phyloP scores from a whole-genome alignment of 2,329 filamentous ascomycete genomes.

The Colletotrichum endophyticum region DNA sequence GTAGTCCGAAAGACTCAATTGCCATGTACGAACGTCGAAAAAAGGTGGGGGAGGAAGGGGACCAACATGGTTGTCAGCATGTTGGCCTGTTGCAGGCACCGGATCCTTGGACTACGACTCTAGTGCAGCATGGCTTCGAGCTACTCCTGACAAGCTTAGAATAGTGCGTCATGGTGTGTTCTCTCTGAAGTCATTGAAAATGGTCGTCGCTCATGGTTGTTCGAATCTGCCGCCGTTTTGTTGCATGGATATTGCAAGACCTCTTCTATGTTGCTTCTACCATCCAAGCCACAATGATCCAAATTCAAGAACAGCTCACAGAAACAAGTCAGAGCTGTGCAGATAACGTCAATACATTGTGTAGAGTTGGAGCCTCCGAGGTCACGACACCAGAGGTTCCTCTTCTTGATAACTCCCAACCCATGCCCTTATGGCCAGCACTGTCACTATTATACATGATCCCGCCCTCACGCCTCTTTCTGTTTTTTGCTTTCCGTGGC shows the following conservation, averaged over 20 bases:
- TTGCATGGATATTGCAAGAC: neutral
- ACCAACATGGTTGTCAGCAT: neutral
- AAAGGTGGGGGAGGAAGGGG: neutral
- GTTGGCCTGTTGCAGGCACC: neutral
- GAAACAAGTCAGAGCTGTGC: neutral
- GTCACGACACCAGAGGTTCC: neutral
- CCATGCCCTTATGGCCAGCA: neutral
- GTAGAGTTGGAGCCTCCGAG: neutral
- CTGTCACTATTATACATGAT: conserved; percentile 3
- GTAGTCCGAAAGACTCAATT: neutral
- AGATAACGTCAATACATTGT: neutral
- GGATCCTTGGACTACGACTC: neutral
- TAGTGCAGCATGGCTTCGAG: neutral
- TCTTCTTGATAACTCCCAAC: conserved; percentile 10
- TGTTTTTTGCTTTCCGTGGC: neutral
- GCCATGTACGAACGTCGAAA: neutral
- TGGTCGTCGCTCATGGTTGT: neutral
- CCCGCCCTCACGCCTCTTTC: neutral
- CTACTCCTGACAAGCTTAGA: neutral
- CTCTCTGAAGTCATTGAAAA: neutral
- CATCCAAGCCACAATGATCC: rapidly evolving
- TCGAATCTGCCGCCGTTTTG: neutral
- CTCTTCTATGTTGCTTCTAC: neutral
- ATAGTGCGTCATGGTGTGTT: neutral
- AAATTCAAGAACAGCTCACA: neutral